Evolutionary conservation across 1,139 yeast genomes (phyloP).

Genomic region (Meyerozyma sp.): DNA sequence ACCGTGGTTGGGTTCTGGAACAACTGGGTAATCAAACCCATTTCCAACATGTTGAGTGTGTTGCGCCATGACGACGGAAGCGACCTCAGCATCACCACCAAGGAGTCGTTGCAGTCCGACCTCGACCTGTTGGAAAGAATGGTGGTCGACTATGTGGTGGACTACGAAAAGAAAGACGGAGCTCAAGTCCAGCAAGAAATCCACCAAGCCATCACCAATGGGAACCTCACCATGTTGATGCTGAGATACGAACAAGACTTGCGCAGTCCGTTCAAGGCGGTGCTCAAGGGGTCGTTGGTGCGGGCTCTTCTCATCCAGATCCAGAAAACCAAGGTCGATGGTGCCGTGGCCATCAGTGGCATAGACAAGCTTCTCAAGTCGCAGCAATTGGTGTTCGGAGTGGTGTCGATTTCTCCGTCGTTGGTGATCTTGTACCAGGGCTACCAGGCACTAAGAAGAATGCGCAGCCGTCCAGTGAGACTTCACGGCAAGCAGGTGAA

Average conservation of each 20-base stretch:
- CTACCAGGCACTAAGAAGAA: conserved; percentile 16
- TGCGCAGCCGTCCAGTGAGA: conserved; percentile 31
- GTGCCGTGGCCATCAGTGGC: conserved; percentile 83
- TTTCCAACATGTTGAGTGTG: conserved; percentile 68
- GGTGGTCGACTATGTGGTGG: conserved; percentile 61
- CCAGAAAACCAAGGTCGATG: conserved; percentile 94
- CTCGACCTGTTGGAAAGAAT: conserved; percentile 77
- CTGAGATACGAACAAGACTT: conserved; percentile 74
- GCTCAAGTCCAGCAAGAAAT: conserved; percentile 25
- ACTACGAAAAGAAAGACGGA: conserved; percentile 12
- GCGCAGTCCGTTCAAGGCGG: conserved; percentile 59
- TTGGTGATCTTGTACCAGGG: conserved; percentile 50
- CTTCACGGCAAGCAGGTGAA: conserved; percentile 37
- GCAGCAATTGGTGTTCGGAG: conserved; percentile 88
- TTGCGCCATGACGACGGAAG: conserved; percentile 75
- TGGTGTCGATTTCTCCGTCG: conserved; percentile 85
- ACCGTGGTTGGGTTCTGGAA: conserved; percentile 62
- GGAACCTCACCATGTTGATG: conserved; percentile 78
- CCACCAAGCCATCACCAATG: conserved; percentile 46
- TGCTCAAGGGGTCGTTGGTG: conserved; percentile 64
- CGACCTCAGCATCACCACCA: conserved; percentile 70
- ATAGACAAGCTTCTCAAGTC: conserved; percentile 84
- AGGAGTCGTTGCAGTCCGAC: conserved; percentile 74
- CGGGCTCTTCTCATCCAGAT: conserved; percentile 80
- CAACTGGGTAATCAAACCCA: conserved; percentile 81